Evolutionary conservation across 108 stramenopile species (phyloP).

Genomic region (Parmales sp.): DNA sequence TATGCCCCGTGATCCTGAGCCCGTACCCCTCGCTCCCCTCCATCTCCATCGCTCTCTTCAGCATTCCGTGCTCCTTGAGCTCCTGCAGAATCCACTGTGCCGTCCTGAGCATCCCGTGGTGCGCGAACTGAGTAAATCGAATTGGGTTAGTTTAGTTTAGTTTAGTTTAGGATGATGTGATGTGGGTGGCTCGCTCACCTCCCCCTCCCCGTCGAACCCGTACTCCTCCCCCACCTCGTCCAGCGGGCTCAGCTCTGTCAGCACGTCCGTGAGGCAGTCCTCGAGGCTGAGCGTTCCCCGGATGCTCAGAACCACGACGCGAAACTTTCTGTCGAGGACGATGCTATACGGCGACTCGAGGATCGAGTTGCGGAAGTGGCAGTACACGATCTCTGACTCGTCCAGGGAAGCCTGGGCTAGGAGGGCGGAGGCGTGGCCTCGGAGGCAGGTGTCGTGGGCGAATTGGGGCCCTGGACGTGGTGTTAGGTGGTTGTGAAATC

Average conservation of each 20-base stretch:
- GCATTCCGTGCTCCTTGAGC: constrained; percentile 41
- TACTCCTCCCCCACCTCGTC: constrained; percentile 59
- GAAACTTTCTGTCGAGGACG: constrained; percentile 71
- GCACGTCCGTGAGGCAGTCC: constrained; percentile 85
- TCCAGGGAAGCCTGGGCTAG: constrained; percentile 59
- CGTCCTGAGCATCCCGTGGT: constrained; percentile 59
- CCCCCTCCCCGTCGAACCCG: constrained; percentile 68
- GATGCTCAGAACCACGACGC: constrained; percentile 75
- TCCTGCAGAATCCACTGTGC: constrained; percentile 65
- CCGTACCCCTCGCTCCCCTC: constrained; percentile 26
- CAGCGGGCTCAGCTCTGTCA: constrained; percentile 67
- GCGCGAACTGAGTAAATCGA: too few relatives aligned
- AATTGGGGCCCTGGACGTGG: too few relatives aligned
- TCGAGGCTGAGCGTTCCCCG: constrained; percentile 88
- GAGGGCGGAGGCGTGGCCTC: constrained; percentile 57
- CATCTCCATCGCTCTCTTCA: neutral
- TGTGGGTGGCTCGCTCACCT: too few relatives aligned
- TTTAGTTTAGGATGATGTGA: too few relatives aligned
- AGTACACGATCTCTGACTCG: constrained; percentile 73
- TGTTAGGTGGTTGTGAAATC: too few relatives aligned
- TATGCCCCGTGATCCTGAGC: constrained; percentile 81
- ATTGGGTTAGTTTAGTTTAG: too few relatives aligned
- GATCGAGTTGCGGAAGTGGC: constrained; percentile 61
- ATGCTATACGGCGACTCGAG: constrained; percentile 81
- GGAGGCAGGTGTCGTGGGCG: constrained; percentile 60